Evolutionary conservation across 2,329 filamentous ascomycete genomes (phyloP).

Genomic region (Cladosporium sp.): DNA sequence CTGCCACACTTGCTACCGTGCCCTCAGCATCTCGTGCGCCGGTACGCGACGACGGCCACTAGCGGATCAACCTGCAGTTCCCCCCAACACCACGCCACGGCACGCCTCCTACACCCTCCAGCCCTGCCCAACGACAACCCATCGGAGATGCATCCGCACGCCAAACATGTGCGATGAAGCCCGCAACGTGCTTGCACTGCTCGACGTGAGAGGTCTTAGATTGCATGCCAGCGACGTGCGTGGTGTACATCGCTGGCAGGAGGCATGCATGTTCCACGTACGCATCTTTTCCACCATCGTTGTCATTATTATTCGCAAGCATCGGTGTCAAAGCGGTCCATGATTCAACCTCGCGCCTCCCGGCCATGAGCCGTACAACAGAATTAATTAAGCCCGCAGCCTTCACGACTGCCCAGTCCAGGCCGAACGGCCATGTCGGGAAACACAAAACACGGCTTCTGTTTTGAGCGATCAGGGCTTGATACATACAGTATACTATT

Average conservation of each 20-base stretch:
- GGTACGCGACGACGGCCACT: slow-evolving; percentile 7
- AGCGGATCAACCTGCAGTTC: slow-evolving; percentile 16
- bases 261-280: neutral
- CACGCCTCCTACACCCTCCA: slow-evolving; percentile 1
- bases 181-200: neutral
- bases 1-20: slow-evolving; percentile 14
- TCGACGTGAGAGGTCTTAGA: neutral
- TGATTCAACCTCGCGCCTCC: neutral
- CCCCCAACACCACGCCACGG: slow-evolving; percentile 16
- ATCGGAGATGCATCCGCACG: slow-evolving; percentile 1
- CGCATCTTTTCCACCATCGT: no score
- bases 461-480: neutral
- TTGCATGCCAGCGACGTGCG: no score
- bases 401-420: neutral
- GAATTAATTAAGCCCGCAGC: neutral
- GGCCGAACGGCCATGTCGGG: neutral
- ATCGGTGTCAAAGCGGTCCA: slow-evolving; percentile 3
- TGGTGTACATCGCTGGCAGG: neutral
- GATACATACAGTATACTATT: neutral
- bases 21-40: neutral
- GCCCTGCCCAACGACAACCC: slow-evolving; percentile 10
- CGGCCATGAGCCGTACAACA: neutral
- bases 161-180: neutral
- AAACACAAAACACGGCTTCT: neutral
- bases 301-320: neutral